These are phyloP conservation scores for Cordyceps javanica DNA, from an alignment of 2,329 filamentous ascomycete genomes.

Conservation along the genomic window DNA sequence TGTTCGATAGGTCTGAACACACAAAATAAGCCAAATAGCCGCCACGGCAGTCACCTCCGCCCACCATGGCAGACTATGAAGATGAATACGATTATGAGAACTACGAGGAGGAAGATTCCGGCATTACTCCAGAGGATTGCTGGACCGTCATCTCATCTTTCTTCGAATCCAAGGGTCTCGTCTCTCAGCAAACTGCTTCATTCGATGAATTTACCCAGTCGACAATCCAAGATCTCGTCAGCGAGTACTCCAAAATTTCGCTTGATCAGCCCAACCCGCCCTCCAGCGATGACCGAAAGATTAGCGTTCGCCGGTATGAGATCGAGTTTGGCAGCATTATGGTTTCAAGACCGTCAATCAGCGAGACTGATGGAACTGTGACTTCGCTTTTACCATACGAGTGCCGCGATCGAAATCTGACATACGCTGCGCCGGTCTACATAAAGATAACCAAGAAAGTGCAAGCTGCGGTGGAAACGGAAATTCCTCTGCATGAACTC, in stretches of 20 bases:
- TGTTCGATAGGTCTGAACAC: background rate
- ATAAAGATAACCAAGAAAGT: constrained; percentile 82
- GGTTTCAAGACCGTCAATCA: constrained; percentile 83
- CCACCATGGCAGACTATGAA: constrained; percentile 50
- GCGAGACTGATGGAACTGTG: constrained; percentile 85
- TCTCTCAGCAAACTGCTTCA: constrained; percentile 95
- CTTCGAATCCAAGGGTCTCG: constrained; percentile 92
- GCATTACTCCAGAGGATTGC: constrained; percentile 93
- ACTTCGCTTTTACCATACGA: constrained; percentile 87
- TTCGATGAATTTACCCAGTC: constrained; percentile 95
- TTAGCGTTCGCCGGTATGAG: constrained; percentile 86
- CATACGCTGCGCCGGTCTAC: constrained; percentile 88
- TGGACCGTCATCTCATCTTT: constrained; percentile 97
- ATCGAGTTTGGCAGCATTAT: constrained; percentile 90
- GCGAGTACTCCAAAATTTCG: constrained; percentile 86
- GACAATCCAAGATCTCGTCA: constrained; percentile 90
- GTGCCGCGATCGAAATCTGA: constrained; percentile 89
- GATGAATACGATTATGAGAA: constrained; percentile 60
- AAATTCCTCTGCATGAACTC: constrained; percentile 59
- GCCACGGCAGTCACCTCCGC: background rate
- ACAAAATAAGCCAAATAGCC: background rate
- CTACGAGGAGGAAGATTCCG: constrained; percentile 60
- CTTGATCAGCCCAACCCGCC: constrained; percentile 87
- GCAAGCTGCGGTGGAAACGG: constrained; percentile 72
- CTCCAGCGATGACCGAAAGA: constrained; percentile 66